These are phyloP conservation scores for Phytophthora syringae DNA, from an alignment of 352 stramenopile species.

Conservation along the genomic window DNA sequence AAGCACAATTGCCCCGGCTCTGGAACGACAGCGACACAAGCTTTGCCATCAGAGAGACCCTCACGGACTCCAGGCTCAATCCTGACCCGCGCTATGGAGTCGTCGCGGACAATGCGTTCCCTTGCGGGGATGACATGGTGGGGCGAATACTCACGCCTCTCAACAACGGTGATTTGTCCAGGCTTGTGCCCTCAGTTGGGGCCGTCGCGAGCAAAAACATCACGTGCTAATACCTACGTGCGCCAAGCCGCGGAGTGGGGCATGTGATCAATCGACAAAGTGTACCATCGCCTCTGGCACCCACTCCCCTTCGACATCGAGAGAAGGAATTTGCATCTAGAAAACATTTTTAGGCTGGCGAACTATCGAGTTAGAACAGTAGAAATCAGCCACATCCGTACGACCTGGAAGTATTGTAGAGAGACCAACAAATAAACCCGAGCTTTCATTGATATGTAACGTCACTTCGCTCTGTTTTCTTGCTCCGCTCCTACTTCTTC, in stretches of 20 bases:
- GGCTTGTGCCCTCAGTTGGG: background rate
- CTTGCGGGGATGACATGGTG: background rate
- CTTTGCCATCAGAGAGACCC: background rate
- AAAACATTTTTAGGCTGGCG: background rate
- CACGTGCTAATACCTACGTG: background rate
- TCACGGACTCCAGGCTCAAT: background rate
- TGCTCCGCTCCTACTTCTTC: background rate
- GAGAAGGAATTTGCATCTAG: background rate
- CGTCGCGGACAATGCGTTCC: slow-evolving; percentile 12
- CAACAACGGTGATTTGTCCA: background rate
- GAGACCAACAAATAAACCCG: background rate
- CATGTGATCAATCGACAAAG: background rate
- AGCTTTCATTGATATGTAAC: background rate
- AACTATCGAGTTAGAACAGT: slow-evolving; percentile 4
- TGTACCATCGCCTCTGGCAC: background rate
- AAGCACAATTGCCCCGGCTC: slow-evolving; percentile 20
- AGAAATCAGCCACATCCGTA: slow-evolving; percentile 7
- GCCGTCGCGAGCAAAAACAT: background rate
- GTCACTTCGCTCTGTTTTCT: background rate
- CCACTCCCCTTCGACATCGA: background rate
- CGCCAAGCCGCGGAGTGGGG: slow-evolving; percentile 1
- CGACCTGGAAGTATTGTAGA: background rate
- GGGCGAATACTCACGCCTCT: background rate
- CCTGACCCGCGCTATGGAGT: slow-evolving; percentile 4
- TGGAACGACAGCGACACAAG: slow-evolving; percentile 19